Evolutionary conservation across 148 eudicot genomes (phyloP).

Genomic region (Rhododendron griersonianum): DNA sequence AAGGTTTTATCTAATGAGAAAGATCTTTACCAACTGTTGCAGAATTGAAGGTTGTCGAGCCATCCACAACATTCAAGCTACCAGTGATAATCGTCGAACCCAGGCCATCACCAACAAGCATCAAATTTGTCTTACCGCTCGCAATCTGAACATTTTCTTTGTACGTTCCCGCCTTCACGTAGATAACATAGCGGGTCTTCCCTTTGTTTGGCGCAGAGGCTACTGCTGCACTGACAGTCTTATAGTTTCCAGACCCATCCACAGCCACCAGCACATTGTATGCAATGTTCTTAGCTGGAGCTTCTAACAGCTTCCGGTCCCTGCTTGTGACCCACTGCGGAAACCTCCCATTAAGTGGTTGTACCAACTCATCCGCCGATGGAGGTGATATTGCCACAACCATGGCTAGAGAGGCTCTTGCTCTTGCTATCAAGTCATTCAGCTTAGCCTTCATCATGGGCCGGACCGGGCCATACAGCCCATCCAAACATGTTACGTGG

Average conservation of each 20-base stretch:
- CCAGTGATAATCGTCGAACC: constrained; percentile 37
- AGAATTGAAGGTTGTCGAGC: constrained; percentile 34
- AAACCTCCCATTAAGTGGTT: constrained; percentile 4
- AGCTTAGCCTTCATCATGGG: constrained; percentile 17
- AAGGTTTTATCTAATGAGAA: not conserved
- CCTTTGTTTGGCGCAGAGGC: constrained; percentile 30
- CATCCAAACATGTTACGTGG: constrained; percentile 47
- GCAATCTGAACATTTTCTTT: constrained; percentile 28
- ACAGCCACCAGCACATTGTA: constrained; percentile 32
- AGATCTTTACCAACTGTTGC: constrained; percentile 37
- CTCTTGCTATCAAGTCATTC: constrained; percentile 30
- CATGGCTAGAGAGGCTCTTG: constrained; percentile 32
- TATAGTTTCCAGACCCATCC: constrained; percentile 36
- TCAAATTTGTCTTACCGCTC: constrained; percentile 27
- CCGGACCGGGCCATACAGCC: constrained; percentile 17
- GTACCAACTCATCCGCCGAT: not conserved
- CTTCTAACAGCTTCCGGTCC: constrained; percentile 24
- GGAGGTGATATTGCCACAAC: constrained; percentile 18
- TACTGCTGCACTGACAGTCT: constrained; percentile 25
- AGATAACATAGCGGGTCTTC: constrained; percentile 24
- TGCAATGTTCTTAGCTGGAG: not conserved
- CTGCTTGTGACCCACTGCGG: constrained; percentile 27
- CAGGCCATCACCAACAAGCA: constrained; percentile 43
- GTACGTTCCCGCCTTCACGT: constrained; percentile 34
- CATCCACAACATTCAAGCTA: constrained; percentile 31